Base-by-base conservation (phyloP, 768 basidiomycete genomes). In the Krasilnikovozyma curviuscula region DNA sequence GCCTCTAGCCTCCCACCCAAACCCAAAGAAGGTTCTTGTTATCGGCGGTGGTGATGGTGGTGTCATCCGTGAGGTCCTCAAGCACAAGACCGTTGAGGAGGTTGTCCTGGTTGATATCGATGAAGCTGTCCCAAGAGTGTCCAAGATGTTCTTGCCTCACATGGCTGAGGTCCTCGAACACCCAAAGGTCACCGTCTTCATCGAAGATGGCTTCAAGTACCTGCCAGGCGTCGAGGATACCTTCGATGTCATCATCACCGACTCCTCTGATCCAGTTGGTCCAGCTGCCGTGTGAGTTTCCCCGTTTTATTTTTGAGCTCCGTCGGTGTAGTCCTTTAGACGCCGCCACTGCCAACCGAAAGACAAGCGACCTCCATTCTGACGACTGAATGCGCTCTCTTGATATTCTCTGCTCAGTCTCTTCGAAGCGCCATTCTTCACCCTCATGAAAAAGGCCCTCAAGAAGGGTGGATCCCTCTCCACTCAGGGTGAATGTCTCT, bases 41-140 rank as follows among this genome's bases (percentile, higher is more conserved):
- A 89, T 98, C 52, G 93, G 93, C 41, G 93, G 91, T 42, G 93
- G 93, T 25, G 93, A 98, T 64, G 93, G 93, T 35, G 93, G 91
- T 56, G 91, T 97, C 53, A 84, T 98, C 37, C 79, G 91, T 40
- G 91, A 98, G 66, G 85, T 88, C 21, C 74, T 98, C 62, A 95
- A 89, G 72, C 89, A 97, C 66, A 73, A 78, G 43, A 72, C 74
- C 2, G 88, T 98, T 48, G 76, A 95, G 65, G 66, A 84, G 57
- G 88, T 95, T 56, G 84, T 89, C 16, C 76, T 98, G 7, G 89
- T 85, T 67, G 91, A 97, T 65, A 98, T 98, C 59, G 91, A 97
- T 63, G 89, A 97, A 82, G 88, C 88, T 21, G 91, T 97, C 57
- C 74, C 91, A 53, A 80, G 88, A 39, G 88, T 97, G 24, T 89